A percentile compares a stretch with the other conserved stretches of the same genome.
These are phyloP conservation scores for Starmerella floricola DNA, from an alignment of 805 yeast species.

Conservation along the genomic window DNA sequence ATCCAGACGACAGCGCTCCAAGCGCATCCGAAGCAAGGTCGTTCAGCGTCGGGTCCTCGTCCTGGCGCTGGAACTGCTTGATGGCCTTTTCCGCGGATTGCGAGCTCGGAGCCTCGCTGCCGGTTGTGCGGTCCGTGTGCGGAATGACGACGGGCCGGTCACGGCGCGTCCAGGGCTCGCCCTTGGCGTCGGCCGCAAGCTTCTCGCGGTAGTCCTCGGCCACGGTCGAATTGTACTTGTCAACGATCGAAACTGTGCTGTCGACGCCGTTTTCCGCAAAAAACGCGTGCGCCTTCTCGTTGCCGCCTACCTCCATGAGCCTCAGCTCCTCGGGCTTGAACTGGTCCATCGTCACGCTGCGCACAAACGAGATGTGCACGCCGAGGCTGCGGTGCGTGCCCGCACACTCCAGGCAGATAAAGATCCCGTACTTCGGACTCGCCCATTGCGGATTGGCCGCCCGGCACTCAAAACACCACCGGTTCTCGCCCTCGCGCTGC, in stretches of 20 bases:
- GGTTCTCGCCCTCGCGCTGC: conserved; percentile 73
- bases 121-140: conserved; percentile 9
- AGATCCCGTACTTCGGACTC: conserved; percentile 93
- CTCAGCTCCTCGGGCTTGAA: conserved; percentile 84
- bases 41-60: conserved; percentile 28
- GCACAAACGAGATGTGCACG: conserved; percentile 90
- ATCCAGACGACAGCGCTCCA: conserved; percentile 83
- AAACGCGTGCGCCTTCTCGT: conserved; percentile 57
- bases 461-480: conserved; percentile 82
- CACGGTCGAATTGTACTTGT: conserved; percentile 74
- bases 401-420: conserved; percentile 95
- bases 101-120: not conserved
- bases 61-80: conserved; percentile 15
- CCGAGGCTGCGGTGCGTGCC: conserved; percentile 89
- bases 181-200: conserved; percentile 64
- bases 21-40: conserved; percentile 59
- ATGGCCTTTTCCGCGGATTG: conserved; percentile 2
- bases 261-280: conserved; percentile 64
- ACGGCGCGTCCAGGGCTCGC: conserved; percentile 51
- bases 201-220: conserved; percentile 91
- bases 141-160: conserved; percentile 25
- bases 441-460: conserved; percentile 99
- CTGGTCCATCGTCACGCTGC: conserved; percentile 97
- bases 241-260: conserved; percentile 46
- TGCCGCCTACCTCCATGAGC: conserved; percentile 92